These are phyloP conservation scores for Colletotrichum horii DNA, from an alignment of 2,329 filamentous ascomycete genomes.

Conservation along the genomic window DNA sequence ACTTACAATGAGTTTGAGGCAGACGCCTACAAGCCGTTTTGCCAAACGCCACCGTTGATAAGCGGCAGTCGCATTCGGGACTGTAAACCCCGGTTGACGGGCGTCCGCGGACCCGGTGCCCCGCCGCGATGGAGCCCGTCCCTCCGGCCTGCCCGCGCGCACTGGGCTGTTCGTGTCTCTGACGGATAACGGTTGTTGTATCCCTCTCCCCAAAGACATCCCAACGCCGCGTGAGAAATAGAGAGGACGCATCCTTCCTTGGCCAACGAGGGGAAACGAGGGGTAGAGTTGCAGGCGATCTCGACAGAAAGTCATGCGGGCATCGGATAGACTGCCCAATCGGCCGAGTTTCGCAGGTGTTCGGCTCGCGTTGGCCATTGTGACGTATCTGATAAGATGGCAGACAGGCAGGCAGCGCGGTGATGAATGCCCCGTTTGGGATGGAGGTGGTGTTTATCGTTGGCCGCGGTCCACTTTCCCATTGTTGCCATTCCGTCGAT, in stretches of 20 bases:
- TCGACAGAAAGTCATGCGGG: constrained; percentile 8
- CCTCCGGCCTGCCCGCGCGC: neutral
- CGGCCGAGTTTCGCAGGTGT: constrained; percentile 2
- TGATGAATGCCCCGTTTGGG: neutral
- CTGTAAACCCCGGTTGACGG: neutral
- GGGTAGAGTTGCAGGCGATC: neutral
- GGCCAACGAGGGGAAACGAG: neutral
- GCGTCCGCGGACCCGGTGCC: constrained; percentile 6
- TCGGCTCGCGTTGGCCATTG: neutral
- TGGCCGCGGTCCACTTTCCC: neutral
- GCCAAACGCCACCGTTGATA: neutral
- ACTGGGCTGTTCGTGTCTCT: neutral
- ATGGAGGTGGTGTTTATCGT: neutral
- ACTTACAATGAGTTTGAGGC: neutral
- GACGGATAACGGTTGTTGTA: neutral
- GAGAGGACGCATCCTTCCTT: neutral
- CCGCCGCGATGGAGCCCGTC: neutral
- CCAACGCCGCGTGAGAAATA: too few species aligned
- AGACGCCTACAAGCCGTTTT: neutral
- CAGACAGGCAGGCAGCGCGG: neutral
- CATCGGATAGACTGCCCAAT: constrained; percentile 1
- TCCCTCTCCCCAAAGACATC: neutral
- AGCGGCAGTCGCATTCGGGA: neutral
- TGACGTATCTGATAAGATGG: constrained; percentile 12
- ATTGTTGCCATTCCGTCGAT: neutral